A percentile compares a stretch with the other conserved stretches of the same genome.
Evolutionary conservation across 768 basidiomycete genomes (phyloP).

Genomic region (Mycena rebaudengoi): DNA sequence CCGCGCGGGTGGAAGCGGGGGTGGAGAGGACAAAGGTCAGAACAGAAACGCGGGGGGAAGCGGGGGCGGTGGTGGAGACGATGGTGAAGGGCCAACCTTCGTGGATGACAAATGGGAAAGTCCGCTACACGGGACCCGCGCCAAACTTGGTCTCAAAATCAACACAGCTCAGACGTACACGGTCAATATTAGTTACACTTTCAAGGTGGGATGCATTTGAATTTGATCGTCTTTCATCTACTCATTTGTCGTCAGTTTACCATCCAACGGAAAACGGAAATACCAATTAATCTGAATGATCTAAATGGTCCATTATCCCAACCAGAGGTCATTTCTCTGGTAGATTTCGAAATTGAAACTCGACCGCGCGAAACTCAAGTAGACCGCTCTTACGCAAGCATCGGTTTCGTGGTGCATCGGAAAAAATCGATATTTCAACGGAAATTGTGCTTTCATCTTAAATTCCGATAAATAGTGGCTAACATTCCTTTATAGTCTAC

Average conservation of each 20-base stretch:
- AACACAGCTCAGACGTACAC: background rate
- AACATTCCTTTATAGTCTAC: background rate
- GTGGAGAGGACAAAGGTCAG: no score
- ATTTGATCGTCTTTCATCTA: background rate
- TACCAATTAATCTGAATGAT: background rate
- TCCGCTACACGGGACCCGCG: background rate
- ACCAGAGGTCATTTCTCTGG: background rate
- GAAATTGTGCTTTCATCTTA: background rate
- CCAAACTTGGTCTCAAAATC: background rate
- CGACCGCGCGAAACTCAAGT: conserved; percentile 1
- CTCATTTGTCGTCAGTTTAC: background rate
- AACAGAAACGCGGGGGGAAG: no score
- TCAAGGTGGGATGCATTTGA: background rate
- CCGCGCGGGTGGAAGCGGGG: no score
- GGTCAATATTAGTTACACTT: background rate
- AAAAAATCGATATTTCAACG: background rate
- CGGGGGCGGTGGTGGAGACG: no score
- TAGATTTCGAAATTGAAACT: background rate
- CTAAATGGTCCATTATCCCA: background rate
- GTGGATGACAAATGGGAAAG: background rate
- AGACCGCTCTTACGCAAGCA: background rate
- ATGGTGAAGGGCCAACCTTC: no score
- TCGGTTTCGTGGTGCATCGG: background rate
- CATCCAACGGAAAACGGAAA: background rate
- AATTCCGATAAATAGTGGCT: background rate